These are phyloP conservation scores for Bjerkandera adusta DNA, from an alignment of 1,284 basidiomycete species.

Conservation along the genomic window DNA sequence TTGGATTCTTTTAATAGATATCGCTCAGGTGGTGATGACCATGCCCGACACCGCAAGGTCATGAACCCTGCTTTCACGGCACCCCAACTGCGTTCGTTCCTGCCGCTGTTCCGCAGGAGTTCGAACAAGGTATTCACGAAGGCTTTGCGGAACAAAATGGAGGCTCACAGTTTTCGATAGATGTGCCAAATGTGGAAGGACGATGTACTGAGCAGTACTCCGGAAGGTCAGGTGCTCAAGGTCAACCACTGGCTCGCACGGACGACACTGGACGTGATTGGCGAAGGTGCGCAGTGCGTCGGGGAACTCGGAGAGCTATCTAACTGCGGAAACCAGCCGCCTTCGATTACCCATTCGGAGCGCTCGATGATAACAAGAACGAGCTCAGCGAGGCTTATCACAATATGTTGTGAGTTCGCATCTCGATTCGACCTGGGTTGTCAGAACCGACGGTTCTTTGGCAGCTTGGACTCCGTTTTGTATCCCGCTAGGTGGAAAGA, in stretches of 20 bases:
- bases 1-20: not conserved
- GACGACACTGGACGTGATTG: constrained; percentile 31
- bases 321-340: constrained; percentile 20
- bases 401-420: constrained; percentile 34
- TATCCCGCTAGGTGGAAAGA: constrained; percentile 1
- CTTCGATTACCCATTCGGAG: constrained; percentile 29
- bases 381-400: constrained; percentile 29
- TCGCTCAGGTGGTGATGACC: constrained; percentile 16
- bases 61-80: constrained; percentile 30
- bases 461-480: constrained; percentile 2
- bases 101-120: constrained; percentile 21
- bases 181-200: constrained; percentile 19
- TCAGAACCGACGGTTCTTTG: too few species aligned
- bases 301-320: not conserved
- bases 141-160: too few species aligned
- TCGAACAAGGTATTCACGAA: not conserved
- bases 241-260: constrained; percentile 26
- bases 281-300: constrained; percentile 21
- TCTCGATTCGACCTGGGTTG: too few species aligned
- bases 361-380: constrained; percentile 27
- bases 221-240: constrained; percentile 7
- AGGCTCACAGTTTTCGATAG: constrained; percentile 4
- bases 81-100: constrained; percentile 20
- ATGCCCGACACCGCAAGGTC: constrained; percentile 28
- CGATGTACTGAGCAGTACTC: not conserved